Evolutionary conservation across 2,329 filamentous ascomycete species (phyloP).

Genomic region (Aspergillus hiratsukae): DNA sequence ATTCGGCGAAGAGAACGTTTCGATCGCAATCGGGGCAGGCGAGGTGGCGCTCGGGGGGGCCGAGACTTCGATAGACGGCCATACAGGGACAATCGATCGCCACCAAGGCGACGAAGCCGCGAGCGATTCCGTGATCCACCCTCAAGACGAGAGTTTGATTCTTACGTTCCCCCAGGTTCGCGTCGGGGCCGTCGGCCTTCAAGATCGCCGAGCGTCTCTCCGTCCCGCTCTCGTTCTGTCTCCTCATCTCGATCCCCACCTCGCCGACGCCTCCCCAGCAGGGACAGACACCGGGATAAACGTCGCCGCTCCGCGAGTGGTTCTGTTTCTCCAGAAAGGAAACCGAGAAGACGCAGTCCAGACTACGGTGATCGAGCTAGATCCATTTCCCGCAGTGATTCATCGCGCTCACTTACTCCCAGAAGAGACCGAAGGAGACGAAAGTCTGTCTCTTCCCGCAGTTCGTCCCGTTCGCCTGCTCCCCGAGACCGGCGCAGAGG

Average conservation of each 20-base stretch:
- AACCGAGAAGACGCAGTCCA: constrained; percentile 33
- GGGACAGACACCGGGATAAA: constrained; percentile 23
- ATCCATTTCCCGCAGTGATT: constrained; percentile 46
- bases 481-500: constrained; percentile 28
- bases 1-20: constrained; percentile 55
- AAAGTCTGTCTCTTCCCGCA: constrained; percentile 38
- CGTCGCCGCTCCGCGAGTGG: constrained; percentile 31
- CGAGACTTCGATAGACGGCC: constrained; percentile 47
- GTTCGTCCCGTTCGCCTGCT: constrained; percentile 32
- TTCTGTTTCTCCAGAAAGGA: constrained; percentile 40
- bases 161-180: constrained; percentile 51
- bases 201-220: constrained; percentile 28
- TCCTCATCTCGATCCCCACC: constrained; percentile 31
- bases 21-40: constrained; percentile 35
- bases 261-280: constrained; percentile 22
- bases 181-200: constrained; percentile 37
- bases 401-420: constrained; percentile 53
- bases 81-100: constrained; percentile 48
- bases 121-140: constrained; percentile 43
- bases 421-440: constrained; percentile 44
- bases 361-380: constrained; percentile 45
- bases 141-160: constrained; percentile 50
- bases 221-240: constrained; percentile 27
- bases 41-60: constrained; percentile 32
- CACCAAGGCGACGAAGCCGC: constrained; percentile 48